Percentiles rank a stretch among this genome's conserved stretches.
These are phyloP conservation scores for Magnolia sinica DNA, from an alignment of 164 flowering plant species.

Conservation along the genomic window DNA sequence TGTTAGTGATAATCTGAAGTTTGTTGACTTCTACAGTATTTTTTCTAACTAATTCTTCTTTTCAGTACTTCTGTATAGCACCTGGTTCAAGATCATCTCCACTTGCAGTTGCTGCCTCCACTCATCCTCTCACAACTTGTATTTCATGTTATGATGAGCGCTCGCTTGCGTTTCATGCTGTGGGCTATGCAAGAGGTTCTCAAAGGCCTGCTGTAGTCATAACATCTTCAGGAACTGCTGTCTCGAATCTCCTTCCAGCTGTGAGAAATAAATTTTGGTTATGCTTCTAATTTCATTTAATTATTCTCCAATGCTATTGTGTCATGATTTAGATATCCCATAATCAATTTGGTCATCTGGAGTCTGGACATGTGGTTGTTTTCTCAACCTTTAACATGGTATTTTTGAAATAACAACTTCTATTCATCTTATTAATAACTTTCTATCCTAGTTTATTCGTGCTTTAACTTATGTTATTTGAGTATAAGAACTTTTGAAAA, in stretches of 20 bases:
- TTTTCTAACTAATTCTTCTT: slow-evolving; percentile 15
- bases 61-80: slow-evolving; percentile 93
- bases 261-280: slow-evolving; percentile 40
- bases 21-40: neutral
- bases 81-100: slow-evolving; percentile 99
- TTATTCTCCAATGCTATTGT: neutral
- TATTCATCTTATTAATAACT: neutral
- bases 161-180: slow-evolving; percentile 90
- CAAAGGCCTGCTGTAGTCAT: slow-evolving; percentile 75
- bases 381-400: neutral
- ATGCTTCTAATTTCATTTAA: neutral
- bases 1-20: neutral
- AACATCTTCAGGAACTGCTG: slow-evolving; percentile 99
- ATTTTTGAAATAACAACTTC: slow-evolving; percentile 2
- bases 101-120: slow-evolving; percentile 84
- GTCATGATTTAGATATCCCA: neutral
- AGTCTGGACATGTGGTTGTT: neutral
- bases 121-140: slow-evolving; percentile 68
- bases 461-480: neutral
- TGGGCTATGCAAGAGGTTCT: slow-evolving; percentile 92
- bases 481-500: neutral
- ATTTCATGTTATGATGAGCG: slow-evolving; percentile 87
- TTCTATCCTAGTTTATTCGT: neutral
- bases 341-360: neutral
- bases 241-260: slow-evolving; percentile 94